Percentiles rank a stretch among this genome's conserved stretches.
Conservation (phyloP, 495 filamentous ascomycete species). For the Penicillium nucicola region DNA sequence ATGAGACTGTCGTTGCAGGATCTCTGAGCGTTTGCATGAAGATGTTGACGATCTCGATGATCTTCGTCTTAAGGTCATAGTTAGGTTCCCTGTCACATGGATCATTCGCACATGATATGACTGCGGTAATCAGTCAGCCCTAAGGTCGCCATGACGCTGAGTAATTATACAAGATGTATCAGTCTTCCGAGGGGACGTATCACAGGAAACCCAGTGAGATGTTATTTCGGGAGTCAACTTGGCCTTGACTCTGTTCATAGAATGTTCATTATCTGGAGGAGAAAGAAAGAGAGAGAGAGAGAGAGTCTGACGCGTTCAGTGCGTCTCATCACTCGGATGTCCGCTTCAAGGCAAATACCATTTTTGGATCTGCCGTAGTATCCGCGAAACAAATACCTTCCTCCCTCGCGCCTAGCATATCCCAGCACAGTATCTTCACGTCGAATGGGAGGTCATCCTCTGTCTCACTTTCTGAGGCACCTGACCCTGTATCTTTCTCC, state of each 20-base stretch:
- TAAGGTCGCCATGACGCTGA: constrained; percentile 1
- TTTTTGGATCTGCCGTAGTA: constrained; percentile 38
- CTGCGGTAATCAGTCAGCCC: background rate
- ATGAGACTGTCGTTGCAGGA: background rate
- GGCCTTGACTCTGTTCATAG: background rate
- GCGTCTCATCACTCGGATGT: background rate
- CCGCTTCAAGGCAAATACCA: constrained; percentile 38
- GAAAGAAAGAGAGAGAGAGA: too few species aligned
- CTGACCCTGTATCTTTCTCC: constrained; percentile 27
- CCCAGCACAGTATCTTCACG: constrained; percentile 45
- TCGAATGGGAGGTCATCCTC: constrained; percentile 24
- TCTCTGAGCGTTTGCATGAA: constrained; percentile 1
- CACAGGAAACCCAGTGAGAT: background rate
- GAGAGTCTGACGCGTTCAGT: constrained; percentile 9
- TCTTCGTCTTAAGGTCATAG: constrained; percentile 1
- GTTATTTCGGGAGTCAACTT: background rate
- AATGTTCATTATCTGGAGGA: background rate
- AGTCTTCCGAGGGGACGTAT: background rate
- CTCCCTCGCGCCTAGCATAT: constrained; percentile 41
- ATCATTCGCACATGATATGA: constrained; percentile 3
- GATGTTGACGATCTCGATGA: constrained; percentile 4
- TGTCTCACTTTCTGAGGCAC: constrained; percentile 13
- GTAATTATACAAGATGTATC: constrained; percentile 1
- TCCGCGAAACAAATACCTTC: constrained; percentile 51
- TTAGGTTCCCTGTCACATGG: constrained; percentile 1